Conservation (phyloP, 2,329 filamentous ascomycete genomes). For the Rasamsonia emersonii region DNA sequence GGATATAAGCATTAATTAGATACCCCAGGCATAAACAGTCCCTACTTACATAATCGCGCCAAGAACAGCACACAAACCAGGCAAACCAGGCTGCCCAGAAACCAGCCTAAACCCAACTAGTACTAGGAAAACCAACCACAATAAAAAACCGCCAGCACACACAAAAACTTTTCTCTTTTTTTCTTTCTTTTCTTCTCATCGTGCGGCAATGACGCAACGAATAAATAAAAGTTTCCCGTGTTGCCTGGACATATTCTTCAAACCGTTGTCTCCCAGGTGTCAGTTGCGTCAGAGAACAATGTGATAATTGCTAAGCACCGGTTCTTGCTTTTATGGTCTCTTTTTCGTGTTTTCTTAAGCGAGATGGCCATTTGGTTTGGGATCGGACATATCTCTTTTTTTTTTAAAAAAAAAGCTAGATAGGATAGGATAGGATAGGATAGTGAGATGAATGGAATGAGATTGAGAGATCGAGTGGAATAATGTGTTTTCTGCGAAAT, state of each 20-base stretch:
- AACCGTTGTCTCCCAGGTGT: constrained; percentile 55
- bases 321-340: constrained; percentile 44
- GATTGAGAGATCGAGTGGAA: too few species aligned
- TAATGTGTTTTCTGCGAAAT: too few species aligned
- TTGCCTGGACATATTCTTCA: constrained; percentile 61
- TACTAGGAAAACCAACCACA: too few species aligned
- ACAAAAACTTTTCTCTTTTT: constrained; percentile 14
- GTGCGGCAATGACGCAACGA: constrained; percentile 71
- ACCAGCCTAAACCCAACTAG: too few species aligned
- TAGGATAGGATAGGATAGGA: too few species aligned
- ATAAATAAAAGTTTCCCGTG: constrained; percentile 55
- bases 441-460: too few species aligned
- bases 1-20: too few species aligned
- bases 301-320: constrained; percentile 81
- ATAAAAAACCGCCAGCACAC: constrained; percentile 1
- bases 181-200: constrained; percentile 54
- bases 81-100: too few species aligned
- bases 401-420: too few species aligned
- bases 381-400: constrained; percentile 46
- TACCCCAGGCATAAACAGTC: too few species aligned
- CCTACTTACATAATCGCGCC: too few species aligned
- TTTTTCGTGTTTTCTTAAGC: constrained; percentile 30
- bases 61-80: too few species aligned
- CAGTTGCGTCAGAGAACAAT: constrained; percentile 69
- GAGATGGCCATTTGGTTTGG: constrained; percentile 41